Evolutionary conservation across 805 yeast genomes (phyloP).

Genomic region (Lachancea sp.): DNA sequence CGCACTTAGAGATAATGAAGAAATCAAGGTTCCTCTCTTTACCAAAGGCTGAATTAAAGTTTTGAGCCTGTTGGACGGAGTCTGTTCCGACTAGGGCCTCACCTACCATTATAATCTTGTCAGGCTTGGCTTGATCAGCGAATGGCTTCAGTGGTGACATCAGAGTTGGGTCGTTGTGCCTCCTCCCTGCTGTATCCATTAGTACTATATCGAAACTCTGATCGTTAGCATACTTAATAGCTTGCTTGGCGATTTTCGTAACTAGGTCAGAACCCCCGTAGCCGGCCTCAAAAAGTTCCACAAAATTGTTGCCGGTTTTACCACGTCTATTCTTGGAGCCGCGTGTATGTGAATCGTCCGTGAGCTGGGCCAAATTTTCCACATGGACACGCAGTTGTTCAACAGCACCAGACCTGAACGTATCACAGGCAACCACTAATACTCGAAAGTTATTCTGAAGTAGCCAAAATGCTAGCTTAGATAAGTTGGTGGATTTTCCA

Average conservation of each 20-base stretch:
- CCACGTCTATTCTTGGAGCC: slow-evolving; percentile 34
- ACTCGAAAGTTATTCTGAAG: slow-evolving; percentile 83
- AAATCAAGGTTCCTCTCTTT: slow-evolving; percentile 74
- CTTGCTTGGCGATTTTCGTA: slow-evolving; percentile 86
- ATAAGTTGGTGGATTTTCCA: slow-evolving; percentile 92
- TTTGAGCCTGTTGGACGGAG: slow-evolving; percentile 89
- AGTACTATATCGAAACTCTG: slow-evolving; percentile 75
- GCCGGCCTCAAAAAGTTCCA: slow-evolving; percentile 88
- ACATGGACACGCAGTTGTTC: slow-evolving; percentile 95
- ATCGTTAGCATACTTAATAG: slow-evolving; percentile 70
- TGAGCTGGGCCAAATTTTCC: slow-evolving; percentile 65
- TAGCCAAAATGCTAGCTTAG: slow-evolving; percentile 93
- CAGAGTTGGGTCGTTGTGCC: slow-evolving; percentile 88
- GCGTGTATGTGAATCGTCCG: slow-evolving; percentile 39
- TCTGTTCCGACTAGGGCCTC: slow-evolving; percentile 98
- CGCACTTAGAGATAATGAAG: slow-evolving; percentile 89
- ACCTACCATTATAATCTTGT: slow-evolving; percentile 96
- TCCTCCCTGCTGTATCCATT: slow-evolving; percentile 96
- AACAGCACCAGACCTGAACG: slow-evolving; percentile 98
- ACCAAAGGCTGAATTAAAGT: slow-evolving; percentile 91
- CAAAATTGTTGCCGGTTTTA: slow-evolving; percentile 34
- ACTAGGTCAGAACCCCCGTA: slow-evolving; percentile 95
- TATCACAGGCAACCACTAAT: slow-evolving; percentile 92
- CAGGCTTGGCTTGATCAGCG: slow-evolving; percentile 93
- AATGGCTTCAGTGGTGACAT: slow-evolving; percentile 95